Base-by-base conservation (phyloP, 2,329 filamentous ascomycete genomes). In the Colletotrichum siamense region DNA sequence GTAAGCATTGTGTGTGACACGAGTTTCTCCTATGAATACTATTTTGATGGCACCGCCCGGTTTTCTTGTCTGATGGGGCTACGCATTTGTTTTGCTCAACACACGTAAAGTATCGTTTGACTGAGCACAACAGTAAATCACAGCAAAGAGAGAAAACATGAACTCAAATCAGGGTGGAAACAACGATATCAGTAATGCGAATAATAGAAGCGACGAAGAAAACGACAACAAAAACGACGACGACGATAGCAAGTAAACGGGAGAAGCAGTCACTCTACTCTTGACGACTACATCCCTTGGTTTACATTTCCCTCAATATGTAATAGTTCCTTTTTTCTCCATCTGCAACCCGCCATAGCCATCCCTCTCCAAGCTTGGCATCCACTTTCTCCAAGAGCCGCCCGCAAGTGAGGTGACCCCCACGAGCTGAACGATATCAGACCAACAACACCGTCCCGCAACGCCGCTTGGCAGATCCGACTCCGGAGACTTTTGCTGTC, bases 1-100 rank as follows among this genome's bases (percentile, higher is more conserved):
- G 26, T 0, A 57, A 15, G 8, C 22, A 16, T 24, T 57, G 1
- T 12, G 39, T 44, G 0, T 10, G 39, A n/a, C 39, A n/a, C 5
- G 5, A 3, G 16, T 9, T 5, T 18, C 18, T n/a, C 16, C 1
- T 18, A 0, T 44, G 36, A 39, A 18, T 4, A 7, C 6, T 18
- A 5, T 8, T 8, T 36, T 7, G 1, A 16, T 16, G 34, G 15
- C 13, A 16, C 15, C 34, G 34, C 34, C 34, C 15, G 8, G 15
- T 4, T 16, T 16, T 36, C 6, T 7, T 15, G 34, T 39, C 34
- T 5, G 3, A 16, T 39, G 7, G 7, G 15, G 30, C 30, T 32
- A 32, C 12, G 30, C 30, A 12, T 32, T 32, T 32, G 30, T 32
- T 4, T 12, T 32, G 30, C 30, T 32, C 4, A 12, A 32, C 30